Percentiles rank a stretch among this genome's conserved stretches.
Conservation (phyloP, 129 eudicot genomes). For the Smallanthus sonchifolius region DNA sequence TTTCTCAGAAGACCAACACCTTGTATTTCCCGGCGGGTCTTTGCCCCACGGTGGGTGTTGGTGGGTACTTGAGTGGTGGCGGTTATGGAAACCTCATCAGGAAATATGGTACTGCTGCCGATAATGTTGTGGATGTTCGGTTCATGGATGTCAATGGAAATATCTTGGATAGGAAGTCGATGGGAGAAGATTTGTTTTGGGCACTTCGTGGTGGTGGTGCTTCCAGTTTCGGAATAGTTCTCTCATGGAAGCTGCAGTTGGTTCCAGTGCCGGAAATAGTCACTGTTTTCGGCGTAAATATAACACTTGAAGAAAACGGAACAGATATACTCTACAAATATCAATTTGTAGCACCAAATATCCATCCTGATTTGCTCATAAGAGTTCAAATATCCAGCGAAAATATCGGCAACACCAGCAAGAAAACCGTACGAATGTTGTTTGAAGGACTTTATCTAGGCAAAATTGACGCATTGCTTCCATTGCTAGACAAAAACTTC, state of each 20-base stretch:
- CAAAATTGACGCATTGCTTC: background rate
- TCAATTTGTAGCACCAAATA: background rate
- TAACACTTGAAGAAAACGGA: background rate
- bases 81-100: conserved; percentile 9
- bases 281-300: background rate
- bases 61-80: conserved; percentile 3
- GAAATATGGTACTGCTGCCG: conserved; percentile 8
- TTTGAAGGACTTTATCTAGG: conserved; percentile 33
- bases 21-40: conserved; percentile 8
- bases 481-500: conserved; percentile 9
- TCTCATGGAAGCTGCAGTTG: background rate
- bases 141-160: conserved; percentile 9
- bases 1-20: background rate
- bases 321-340: background rate
- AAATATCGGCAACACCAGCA: background rate
- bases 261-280: background rate
- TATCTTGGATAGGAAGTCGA: background rate
- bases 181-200: conserved; percentile 1
- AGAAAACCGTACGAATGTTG: background rate
- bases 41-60: conserved; percentile 4
- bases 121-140: conserved; percentile 12
- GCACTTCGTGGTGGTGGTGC: background rate
- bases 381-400: background rate
- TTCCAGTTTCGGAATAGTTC: background rate
- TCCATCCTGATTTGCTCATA: background rate